Conservation (phyloP, 2,329 filamentous ascomycete genomes). For the Chrysoporthe austroafricana region DNA sequence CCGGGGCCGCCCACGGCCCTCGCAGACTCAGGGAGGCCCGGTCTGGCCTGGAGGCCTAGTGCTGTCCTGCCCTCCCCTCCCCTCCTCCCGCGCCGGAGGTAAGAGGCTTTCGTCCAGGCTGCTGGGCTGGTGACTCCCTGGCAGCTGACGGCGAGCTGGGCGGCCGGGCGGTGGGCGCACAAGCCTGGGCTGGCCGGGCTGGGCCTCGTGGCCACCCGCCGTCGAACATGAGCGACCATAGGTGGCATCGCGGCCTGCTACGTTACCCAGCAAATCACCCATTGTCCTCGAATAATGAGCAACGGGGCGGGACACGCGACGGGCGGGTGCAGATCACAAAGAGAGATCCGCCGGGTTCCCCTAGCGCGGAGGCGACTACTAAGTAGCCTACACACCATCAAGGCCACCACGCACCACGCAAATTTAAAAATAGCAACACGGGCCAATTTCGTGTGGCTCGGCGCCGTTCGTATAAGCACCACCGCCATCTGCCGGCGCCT, state of each 20-base stretch:
- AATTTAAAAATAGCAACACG: conserved; percentile 1
- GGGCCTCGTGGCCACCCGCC: conserved; percentile 5
- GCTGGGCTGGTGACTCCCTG: not conserved
- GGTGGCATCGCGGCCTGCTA: not conserved
- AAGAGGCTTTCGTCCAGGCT: no score
- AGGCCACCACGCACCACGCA: not conserved
- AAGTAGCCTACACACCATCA: not conserved
- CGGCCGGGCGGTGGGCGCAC: not conserved
- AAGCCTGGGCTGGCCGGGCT: not conserved
- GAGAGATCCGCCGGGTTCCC: conserved; percentile 1
- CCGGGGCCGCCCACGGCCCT: no score
- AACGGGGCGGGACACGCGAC: conserved; percentile 5
- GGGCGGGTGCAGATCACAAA: not conserved
- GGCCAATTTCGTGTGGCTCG: conserved; percentile 8
- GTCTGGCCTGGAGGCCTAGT: no score
- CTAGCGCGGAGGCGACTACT: not conserved
- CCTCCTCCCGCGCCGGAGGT: no score
- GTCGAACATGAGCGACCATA: not conserved
- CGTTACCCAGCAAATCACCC: not conserved
- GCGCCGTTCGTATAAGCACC: not conserved
- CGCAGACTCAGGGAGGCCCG: no score
- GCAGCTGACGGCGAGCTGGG: not conserved
- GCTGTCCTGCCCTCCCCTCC: no score
- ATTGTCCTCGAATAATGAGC: not conserved
- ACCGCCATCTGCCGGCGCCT: not conserved